Percentiles rank a stretch among this genome's conserved stretches.
These are phyloP conservation scores for Salix caprea DNA, from an alignment of 345 rosid genomes.

Conservation along the genomic window DNA sequence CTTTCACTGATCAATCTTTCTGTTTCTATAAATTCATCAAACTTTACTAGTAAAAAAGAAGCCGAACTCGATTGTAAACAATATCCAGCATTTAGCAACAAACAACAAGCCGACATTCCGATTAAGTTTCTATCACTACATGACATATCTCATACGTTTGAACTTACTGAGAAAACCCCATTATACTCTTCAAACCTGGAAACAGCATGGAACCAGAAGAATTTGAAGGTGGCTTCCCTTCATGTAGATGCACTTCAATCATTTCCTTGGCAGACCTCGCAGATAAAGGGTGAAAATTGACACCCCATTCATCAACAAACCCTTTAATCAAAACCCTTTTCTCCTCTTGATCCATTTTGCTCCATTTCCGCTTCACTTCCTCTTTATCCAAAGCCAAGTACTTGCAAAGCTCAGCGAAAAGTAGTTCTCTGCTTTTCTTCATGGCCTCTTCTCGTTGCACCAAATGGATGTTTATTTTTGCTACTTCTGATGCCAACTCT, in stretches of 20 bases:
- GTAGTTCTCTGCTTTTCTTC: conserved; percentile 61
- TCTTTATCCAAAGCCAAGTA: conserved; percentile 41
- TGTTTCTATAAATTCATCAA: not conserved
- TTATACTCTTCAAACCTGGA: conserved; percentile 59
- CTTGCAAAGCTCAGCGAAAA: conserved; percentile 61
- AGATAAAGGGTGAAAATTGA: conserved; percentile 65
- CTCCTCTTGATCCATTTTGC: conserved; percentile 53
- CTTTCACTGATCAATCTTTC: not conserved
- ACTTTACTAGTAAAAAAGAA: not conserved
- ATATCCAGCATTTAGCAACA: not conserved
- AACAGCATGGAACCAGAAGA: conserved; percentile 33
- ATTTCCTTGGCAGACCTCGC: conserved; percentile 57
- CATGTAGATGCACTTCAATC: conserved; percentile 58
- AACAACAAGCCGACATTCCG: not conserved
- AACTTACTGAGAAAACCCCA: conserved; percentile 42
- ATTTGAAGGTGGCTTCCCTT: conserved; percentile 20
- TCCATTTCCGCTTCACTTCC: conserved; percentile 52
- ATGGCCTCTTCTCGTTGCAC: conserved; percentile 63
- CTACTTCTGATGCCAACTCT: conserved; percentile 53
- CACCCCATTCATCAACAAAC: conserved; percentile 62
- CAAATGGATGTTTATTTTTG: conserved; percentile 44
- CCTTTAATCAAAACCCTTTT: conserved; percentile 42
- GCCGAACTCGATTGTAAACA: not conserved
- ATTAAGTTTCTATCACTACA: not conserved
- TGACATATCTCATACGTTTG: not conserved